These are phyloP conservation scores for Syncephalastrum contaminatum DNA, from an alignment of 371 early-diverging fungal species.

Conservation along the genomic window DNA sequence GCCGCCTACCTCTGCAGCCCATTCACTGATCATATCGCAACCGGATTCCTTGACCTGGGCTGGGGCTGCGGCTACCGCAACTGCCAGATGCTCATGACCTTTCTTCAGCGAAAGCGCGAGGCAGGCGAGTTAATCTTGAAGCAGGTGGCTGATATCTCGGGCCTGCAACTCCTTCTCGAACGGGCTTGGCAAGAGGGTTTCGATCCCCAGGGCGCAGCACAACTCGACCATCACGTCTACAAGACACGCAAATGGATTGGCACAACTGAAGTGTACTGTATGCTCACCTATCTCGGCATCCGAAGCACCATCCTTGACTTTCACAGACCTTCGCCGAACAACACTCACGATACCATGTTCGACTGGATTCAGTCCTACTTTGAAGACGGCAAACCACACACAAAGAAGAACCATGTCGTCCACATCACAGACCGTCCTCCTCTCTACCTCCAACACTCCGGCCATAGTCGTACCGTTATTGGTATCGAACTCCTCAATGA, in stretches of 20 bases:
- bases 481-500: slow-evolving; percentile 60
- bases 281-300: slow-evolving; percentile 54
- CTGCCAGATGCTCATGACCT: slow-evolving; percentile 60
- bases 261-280: slow-evolving; percentile 60
- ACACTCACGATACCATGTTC: slow-evolving; percentile 46
- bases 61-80: slow-evolving; percentile 76
- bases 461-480: slow-evolving; percentile 71
- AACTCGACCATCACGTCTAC: slow-evolving; percentile 46
- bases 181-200: slow-evolving; percentile 58
- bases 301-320: slow-evolving; percentile 57
- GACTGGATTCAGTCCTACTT: slow-evolving; percentile 51
- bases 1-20: slow-evolving; percentile 29
- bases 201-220: slow-evolving; percentile 56
- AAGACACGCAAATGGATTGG: slow-evolving; percentile 71
- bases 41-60: slow-evolving; percentile 40
- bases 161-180: slow-evolving; percentile 57
- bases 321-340: slow-evolving; percentile 40
- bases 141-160: slow-evolving; percentile 33
- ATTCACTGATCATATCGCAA: slow-evolving; percentile 26
- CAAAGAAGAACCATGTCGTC: slow-evolving; percentile 7
- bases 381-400: neutral
- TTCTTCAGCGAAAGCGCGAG: slow-evolving; percentile 25
- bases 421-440: slow-evolving; percentile 61
- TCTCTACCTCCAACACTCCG: slow-evolving; percentile 75
- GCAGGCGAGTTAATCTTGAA: slow-evolving; percentile 7